Conservation (phyloP, 140 eudicot genomes). For the Anethum foeniculum region DNA sequence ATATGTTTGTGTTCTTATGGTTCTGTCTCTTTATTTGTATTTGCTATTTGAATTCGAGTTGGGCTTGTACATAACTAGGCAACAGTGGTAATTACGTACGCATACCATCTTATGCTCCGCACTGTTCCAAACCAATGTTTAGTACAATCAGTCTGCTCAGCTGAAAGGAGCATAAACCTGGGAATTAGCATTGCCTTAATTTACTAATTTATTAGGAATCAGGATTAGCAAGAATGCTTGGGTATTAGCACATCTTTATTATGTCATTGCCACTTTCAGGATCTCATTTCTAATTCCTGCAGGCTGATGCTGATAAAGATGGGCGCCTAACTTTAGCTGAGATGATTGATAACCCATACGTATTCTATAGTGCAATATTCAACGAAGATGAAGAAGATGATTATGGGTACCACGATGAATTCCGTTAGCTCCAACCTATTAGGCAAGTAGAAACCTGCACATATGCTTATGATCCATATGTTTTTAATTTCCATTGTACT, state of each 20-base stretch:
- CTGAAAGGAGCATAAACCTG: background rate
- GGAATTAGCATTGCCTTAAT: background rate
- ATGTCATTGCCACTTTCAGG: background rate
- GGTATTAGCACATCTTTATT: background rate
- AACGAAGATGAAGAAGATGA: slow-evolving; percentile 86
- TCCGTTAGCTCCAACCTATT: slow-evolving; percentile 39
- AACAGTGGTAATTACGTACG: background rate
- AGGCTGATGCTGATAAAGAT: slow-evolving; percentile 94
- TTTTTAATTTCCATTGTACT: background rate
- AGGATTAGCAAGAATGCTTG: background rate
- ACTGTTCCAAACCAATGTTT: background rate
- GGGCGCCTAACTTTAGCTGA: slow-evolving; percentile 72
- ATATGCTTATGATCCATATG: background rate
- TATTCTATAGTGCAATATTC: slow-evolving; percentile 83
- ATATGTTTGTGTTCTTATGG: background rate
- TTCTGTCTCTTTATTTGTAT: background rate
- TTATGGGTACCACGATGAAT: slow-evolving; percentile 77
- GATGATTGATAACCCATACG: slow-evolving; percentile 88
- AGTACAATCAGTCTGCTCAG: background rate
- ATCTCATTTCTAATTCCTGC: slow-evolving; percentile 17
- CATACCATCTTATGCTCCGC: background rate
- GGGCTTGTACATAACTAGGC: background rate
- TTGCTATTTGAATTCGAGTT: background rate
- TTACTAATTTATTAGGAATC: background rate
- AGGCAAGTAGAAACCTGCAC: background rate